Base-by-base conservation (phyloP, 2,329 filamentous ascomycete genomes). In the Xylaria sp. region DNA sequence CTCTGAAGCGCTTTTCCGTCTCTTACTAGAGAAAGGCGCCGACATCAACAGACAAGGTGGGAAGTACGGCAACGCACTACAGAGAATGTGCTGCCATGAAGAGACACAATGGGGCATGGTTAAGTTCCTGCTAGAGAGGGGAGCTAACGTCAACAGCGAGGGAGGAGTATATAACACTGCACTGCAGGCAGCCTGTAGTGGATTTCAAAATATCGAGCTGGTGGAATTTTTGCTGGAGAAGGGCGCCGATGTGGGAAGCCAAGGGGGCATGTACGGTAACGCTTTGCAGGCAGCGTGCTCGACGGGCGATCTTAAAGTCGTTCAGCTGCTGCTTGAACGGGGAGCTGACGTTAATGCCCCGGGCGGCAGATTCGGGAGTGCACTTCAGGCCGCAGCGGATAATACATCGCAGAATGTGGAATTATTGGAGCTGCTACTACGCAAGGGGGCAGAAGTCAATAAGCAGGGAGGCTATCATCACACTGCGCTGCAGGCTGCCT, bases 11-110 rank as follows among this genome's bases (percentile, higher is more conserved):
- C 17, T 44, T 45, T n/a, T n/a, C n/a, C 10, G 20, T 38, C 36
- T 61, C 1, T 39, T 61, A 3, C 49, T 61, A 20, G 49, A 54
- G 17, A 50, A 11, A 20, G 57, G 47, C 25, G 57, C 57, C 1
- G 47, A 61, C 9, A 13, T 61, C n/a, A 61, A 61, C 36, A 25
- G 36, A 10, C 47, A 53, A 33, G 58, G 58, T 13, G 58, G 58
- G 11, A 6, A 25, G 10, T 53, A 53, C 5, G 47, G 58, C 2
- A 53, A 25, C 15, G 36, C 58, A 27, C 58, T 61, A 1, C 36
- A 61, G 36, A 36, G 47, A 9, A n/a, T n/a, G 10, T 59, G 9
- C 15, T n/a, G n/a, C n/a, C n/a, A 27, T 17, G 7, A 20, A 20
- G 15, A n/a, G n/a, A n/a, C 2, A 15, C 3, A 6, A 15, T 4